Evolutionary conservation across 1,139 yeast genomes (phyloP).

Genomic region (Barnettozyma hawaiiensis): DNA sequence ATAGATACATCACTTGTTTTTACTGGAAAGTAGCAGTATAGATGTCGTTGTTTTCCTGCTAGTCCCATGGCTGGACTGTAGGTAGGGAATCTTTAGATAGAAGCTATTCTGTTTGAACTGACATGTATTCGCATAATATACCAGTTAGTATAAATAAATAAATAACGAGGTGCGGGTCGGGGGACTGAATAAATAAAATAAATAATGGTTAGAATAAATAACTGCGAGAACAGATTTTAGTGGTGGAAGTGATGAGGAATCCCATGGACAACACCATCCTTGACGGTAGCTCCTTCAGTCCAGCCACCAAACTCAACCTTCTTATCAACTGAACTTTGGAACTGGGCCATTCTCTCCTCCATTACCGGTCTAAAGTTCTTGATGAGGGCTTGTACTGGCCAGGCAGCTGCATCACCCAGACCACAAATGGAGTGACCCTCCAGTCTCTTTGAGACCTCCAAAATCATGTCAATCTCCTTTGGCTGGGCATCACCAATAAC

Average conservation of each 20-base stretch:
- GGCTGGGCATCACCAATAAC: constrained; percentile 70
- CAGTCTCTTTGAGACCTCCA: constrained; percentile 75
- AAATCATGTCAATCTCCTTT: constrained; percentile 76
- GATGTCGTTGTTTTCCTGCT: neutral
- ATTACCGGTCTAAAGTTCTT: constrained; percentile 77
- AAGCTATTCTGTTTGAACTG: neutral
- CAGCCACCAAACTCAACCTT: constrained; percentile 68
- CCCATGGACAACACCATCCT: constrained; percentile 61
- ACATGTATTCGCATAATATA: neutral
- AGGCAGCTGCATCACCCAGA: constrained; percentile 86
- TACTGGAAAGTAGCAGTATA: neutral
- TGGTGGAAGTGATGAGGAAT: constrained; percentile 40
- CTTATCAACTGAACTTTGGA: constrained; percentile 3
- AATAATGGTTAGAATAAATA: constrained; percentile 9
- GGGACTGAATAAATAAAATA: constrained; percentile 6
- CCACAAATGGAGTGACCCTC: constrained; percentile 93
- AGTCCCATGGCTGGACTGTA: too few relatives aligned
- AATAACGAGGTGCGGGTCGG: constrained; percentile 1
- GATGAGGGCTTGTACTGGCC: constrained; percentile 88
- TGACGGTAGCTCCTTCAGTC: constrained; percentile 56
- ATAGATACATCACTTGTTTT: neutral
- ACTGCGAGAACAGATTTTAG: constrained; percentile 7
- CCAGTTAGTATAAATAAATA: neutral
- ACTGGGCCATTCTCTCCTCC: constrained; percentile 59
- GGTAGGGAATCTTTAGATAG: too few relatives aligned